Percentiles rank a stretch among this genome's conserved stretches.
Evolutionary conservation across 192 early-diverging fungal genomes (phyloP).

Genomic region (Lobosporangium transversale): DNA sequence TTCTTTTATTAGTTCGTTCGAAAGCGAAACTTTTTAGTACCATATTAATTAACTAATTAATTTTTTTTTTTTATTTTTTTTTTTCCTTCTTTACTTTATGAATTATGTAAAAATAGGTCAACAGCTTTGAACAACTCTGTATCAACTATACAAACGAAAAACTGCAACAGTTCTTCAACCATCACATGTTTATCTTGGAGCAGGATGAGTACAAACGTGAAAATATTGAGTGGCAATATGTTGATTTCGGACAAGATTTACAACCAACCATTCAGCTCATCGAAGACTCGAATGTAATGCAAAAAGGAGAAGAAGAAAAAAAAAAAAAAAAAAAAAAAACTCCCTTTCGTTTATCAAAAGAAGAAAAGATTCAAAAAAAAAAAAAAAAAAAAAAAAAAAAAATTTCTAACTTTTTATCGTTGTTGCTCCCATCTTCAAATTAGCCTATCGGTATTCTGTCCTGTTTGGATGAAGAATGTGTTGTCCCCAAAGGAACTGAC

Average conservation of each 20-base stretch:
- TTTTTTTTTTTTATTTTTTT: no score
- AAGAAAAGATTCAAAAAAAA: no score
- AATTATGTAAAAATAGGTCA: constrained; percentile 61
- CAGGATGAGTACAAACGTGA: constrained; percentile 98
- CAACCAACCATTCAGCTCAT: constrained; percentile 99
- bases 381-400: neutral
- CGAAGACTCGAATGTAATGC: constrained; percentile 92
- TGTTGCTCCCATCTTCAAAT: no score
- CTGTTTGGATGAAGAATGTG: constrained; percentile 97
- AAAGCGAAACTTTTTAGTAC: no score
- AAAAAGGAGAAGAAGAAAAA: no score
- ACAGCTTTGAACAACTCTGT: constrained; percentile 98
- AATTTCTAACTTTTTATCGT: neutral
- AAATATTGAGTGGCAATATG: constrained; percentile 98
- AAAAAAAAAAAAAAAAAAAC: no score
- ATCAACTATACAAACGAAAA: constrained; percentile 99
- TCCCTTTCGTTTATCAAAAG: no score
- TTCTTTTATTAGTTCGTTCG: no score
- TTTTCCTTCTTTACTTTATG: neutral
- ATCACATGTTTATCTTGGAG: constrained; percentile 98
- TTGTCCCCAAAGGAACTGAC: constrained; percentile 96
- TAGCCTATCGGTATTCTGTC: constrained; percentile 95
- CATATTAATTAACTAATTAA: neutral
- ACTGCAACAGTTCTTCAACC: constrained; percentile 99
- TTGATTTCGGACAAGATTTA: constrained; percentile 96